phyloP scores from a whole-genome alignment of 805 yeast species.

The Candida boidinii region DNA sequence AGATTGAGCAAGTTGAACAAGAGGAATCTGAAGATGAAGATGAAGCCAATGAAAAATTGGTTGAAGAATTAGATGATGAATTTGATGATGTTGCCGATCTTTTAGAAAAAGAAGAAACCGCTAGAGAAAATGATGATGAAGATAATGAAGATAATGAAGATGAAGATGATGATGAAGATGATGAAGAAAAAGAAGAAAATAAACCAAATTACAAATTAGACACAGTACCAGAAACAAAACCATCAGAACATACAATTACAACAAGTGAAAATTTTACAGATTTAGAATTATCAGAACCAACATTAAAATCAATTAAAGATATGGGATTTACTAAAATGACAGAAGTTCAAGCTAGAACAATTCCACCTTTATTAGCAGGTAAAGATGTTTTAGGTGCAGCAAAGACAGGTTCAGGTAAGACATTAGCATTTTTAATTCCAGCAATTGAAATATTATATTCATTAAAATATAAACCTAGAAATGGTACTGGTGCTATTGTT shows the following conservation, averaged over 20 bases:
- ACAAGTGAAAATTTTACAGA: conserved; percentile 29
- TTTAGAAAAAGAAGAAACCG: conserved; percentile 21
- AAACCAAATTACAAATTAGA: conserved; percentile 26
- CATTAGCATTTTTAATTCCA: conserved; percentile 90
- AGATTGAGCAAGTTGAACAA: conserved; percentile 2
- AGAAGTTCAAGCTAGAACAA: conserved; percentile 88
- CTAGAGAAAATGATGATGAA: conserved; percentile 17
- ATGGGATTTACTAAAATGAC: conserved; percentile 95
- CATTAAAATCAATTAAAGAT: conserved; percentile 67
- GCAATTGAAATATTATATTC: conserved; percentile 90
- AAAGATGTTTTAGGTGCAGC: conserved; percentile 99
- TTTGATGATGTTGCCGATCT: conserved; percentile 49
- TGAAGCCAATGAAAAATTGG: conserved; percentile 32
- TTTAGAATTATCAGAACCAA: conserved; percentile 69
- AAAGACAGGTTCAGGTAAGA: conserved; percentile 97
- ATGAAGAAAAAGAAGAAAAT: conserved; percentile 15
- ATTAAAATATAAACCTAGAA: conserved; percentile 91
- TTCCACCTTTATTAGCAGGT: conserved; percentile 94
- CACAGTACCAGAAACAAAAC: conserved; percentile 19
- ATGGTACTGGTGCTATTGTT: conserved; percentile 94
- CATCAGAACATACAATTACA: conserved; percentile 5
- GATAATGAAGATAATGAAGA: conserved; percentile 21
- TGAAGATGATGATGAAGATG: conserved; percentile 10
- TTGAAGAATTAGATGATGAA: conserved; percentile 48
- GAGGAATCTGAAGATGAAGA: conserved; percentile 14